Base-by-base conservation (phyloP, 169 alveolate genomes). In the Plasmodium cynomolgi region DNA sequence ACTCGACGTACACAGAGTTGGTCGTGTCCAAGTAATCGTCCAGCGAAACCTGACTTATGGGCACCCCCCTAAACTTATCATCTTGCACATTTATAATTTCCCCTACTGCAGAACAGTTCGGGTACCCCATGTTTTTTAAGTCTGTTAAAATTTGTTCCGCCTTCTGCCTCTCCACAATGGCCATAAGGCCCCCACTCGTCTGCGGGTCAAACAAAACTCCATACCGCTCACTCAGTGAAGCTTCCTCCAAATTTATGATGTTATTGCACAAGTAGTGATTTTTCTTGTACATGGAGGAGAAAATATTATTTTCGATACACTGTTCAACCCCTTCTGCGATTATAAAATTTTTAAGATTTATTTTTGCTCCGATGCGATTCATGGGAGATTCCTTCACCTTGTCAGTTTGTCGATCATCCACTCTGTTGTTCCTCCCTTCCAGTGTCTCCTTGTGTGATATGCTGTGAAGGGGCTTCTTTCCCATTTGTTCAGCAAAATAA, bases 101-200 rank as follows among this genome's bases (percentile, higher is more conserved):
- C 33, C 95, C 95, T 20, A 91, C 83, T 44, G 83, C 84, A 15
- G 95, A 50, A 71, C 92, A 71, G 74, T 91, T 81, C 26, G 56
- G 20, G 75, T 91, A 91, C 37, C 95, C 95, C 81, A 91, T 44
- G 41, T 81, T 91, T 82, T 81, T 81, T 56, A 91, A 91, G 58
- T 91, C 95, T 4, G 26, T 8, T 83, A 91, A 41, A 50, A 91
- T 82, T n/a, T 47, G 47, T 37, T 71, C 39, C 0, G 95, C 95
- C 13, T 50, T 29, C 37, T 91, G 85, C 68, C 75, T 91, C 26
- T 68, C 84, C 44, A 91, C 95, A 44, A 91, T 91, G 31, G 92
- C 95, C 92, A 91, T 81, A 58, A 91, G 37, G 3, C 95, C 95
- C 41, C 95, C 95, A 91, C 95, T 91, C 37, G 95, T 91, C 79